Evolutionary conservation across 306 rosid genomes (phyloP).

Genomic region (Gillenia trifoliata): DNA sequence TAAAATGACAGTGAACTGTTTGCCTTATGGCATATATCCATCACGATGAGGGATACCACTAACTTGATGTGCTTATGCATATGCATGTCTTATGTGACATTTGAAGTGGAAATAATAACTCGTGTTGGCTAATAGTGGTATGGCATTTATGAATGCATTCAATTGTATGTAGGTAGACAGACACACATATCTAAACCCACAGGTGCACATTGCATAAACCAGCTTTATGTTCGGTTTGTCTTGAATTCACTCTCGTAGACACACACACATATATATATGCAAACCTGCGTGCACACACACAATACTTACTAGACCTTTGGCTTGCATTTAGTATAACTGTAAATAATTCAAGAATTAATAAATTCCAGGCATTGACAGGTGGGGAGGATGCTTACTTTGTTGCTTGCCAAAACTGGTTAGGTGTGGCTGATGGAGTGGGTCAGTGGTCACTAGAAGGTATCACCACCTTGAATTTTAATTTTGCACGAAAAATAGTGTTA

Average conservation of each 20-base stretch:
- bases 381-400: conserved; percentile 68
- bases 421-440: conserved; percentile 77
- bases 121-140: neutral
- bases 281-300: neutral
- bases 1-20: no score
- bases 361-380: conserved; percentile 68
- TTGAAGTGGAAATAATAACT: neutral
- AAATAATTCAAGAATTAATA: conserved; percentile 40
- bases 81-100: neutral
- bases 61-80: neutral
- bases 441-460: conserved; percentile 80
- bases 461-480: neutral
- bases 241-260: neutral
- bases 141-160: neutral
- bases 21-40: no score
- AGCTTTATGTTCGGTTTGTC: neutral
- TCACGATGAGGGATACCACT: no score
- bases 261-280: neutral
- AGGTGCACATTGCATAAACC: neutral
- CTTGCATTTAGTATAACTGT: conserved; percentile 17
- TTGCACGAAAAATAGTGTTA: neutral
- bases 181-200: neutral
- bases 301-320: neutral
- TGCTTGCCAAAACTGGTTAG: conserved; percentile 58
- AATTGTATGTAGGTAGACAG: neutral